A percentile compares a stretch with the other conserved stretches of the same genome.
These are phyloP conservation scores for Striga asiatica DNA, from an alignment of 257 asterid species.

Conservation along the genomic window DNA sequence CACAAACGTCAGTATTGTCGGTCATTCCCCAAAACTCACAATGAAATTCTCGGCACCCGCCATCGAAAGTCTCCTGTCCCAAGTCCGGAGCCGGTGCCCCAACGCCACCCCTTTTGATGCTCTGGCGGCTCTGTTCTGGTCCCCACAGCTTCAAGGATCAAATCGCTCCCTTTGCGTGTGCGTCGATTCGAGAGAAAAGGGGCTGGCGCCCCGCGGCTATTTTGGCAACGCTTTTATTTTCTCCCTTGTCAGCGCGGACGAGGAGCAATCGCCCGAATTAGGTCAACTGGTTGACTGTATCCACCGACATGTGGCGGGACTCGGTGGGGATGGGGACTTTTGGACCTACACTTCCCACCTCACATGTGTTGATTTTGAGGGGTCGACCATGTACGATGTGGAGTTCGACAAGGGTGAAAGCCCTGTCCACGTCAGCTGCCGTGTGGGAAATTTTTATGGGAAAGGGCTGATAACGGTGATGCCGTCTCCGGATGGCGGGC, in stretches of 20 bases:
- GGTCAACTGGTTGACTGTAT: slow-evolving; percentile 17
- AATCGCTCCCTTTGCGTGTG: slow-evolving; percentile 27
- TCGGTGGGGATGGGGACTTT: not conserved
- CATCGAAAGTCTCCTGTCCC: slow-evolving; percentile 22
- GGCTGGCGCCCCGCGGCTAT: slow-evolving; percentile 20
- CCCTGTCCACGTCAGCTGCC: slow-evolving; percentile 40
- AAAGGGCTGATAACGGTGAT: slow-evolving; percentile 45
- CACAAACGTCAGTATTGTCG: not conserved
- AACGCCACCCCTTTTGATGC: slow-evolving; percentile 45
- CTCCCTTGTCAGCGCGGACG: slow-evolving; percentile 20
- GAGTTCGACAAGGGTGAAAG: slow-evolving; percentile 30
- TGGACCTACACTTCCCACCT: slow-evolving; percentile 28
- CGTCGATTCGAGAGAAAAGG: slow-evolving; percentile 27
- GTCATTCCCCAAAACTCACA: slow-evolving; percentile 24
- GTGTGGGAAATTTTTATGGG: slow-evolving; percentile 35
- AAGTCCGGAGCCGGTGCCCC: slow-evolving; percentile 26
- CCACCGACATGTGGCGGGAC: slow-evolving; percentile 22
- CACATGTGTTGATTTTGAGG: slow-evolving; percentile 21
- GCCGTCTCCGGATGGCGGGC: slow-evolving; percentile 42
- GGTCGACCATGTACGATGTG: slow-evolving; percentile 19
- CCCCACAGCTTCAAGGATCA: slow-evolving; percentile 9
- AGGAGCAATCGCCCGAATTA: slow-evolving; percentile 15
- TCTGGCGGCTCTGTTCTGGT: slow-evolving; percentile 49
- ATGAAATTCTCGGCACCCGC: slow-evolving; percentile 28
- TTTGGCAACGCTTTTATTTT: slow-evolving; percentile 43